Conservation (phyloP, 176 grass and related monocot genomes). For the Tuctoria greenei region DNA sequence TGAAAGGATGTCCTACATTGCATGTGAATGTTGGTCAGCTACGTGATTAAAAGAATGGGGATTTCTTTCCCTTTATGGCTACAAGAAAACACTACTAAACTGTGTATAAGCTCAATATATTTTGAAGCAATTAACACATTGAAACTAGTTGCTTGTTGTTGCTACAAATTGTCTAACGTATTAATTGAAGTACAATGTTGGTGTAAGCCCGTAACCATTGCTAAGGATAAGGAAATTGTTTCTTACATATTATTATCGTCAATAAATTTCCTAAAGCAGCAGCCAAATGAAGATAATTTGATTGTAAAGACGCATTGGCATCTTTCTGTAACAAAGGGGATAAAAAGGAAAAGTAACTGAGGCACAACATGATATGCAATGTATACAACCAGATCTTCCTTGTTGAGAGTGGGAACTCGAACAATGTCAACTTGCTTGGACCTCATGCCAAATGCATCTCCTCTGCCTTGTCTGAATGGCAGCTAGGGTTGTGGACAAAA, state of each 20-base stretch:
- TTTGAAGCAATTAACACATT: constrained; percentile 12
- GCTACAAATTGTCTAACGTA: neutral
- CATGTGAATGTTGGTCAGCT: constrained; percentile 37
- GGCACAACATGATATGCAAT: neutral
- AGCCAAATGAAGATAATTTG: neutral
- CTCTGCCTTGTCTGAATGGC: neutral
- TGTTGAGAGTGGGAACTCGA: neutral
- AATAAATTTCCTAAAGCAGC: neutral
- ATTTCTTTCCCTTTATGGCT: neutral
- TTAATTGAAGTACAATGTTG: neutral
- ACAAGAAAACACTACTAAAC: neutral
- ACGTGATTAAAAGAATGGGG: neutral
- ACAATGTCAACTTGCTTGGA: neutral
- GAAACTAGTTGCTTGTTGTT: neutral
- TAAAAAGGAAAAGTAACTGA: constrained; percentile 3
- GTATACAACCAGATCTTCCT: neutral
- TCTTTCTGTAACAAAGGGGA: neutral
- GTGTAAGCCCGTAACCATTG: neutral
- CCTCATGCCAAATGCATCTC: constrained; percentile 1
- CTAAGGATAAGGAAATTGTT: neutral
- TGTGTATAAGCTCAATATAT: neutral
- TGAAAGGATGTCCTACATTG: constrained; percentile 49
- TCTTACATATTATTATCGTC: neutral
- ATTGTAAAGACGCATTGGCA: neutral
- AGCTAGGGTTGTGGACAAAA: no score